Base-by-base conservation (phyloP, 2,329 filamentous ascomycete species). In the Aspergillus novoparasiticus region DNA sequence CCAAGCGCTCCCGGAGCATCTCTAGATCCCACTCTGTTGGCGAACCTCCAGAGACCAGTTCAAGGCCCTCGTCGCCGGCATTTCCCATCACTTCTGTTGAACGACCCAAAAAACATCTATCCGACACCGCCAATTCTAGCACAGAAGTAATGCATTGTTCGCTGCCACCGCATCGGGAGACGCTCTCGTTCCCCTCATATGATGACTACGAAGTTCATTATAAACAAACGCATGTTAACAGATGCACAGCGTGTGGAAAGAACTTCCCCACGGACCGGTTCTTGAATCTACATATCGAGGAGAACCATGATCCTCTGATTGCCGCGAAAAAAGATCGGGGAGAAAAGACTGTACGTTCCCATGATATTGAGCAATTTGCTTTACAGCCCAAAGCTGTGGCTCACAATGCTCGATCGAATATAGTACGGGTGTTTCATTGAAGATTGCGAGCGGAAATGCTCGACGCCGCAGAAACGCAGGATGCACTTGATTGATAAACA, bases 401-500 rank as follows among this genome's bases (percentile, higher is more conserved):
- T 60, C 19, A 58, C 28, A 16, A 59, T 53, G 46, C 50, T 16
- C 45, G 28, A 21, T 32, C 48, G 28, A 19, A 58, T 64, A 94
- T 64, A 95, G 88, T 97, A 90, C 78, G 89, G 87, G 6, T 99
- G 95, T 80, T 96, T 98, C 72, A 89, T 97, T 8, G 91, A 97
- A 73, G 89, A 85, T 56, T 99, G 95, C 77, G 92, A 95, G 63
- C 87, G 91, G 68, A 89, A 93, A 75, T 97, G 94, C 79, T 88
- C 87, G 60, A 93, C 91, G 4, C 89, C 90, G 34, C 89, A 92
- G 72, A 98, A 97, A 78, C 87, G 95, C 51, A 86, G 92, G 39
- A 87, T 92, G 75, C 94, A 99, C 81, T 84, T 97, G 68, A 92
- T 97, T 69, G 94, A 97, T 82, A 97, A 97, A 80, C 95, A 99